Evolutionary conservation across 306 rosid species (phyloP).

Genomic region (Sphenostylis stenocarpa): DNA sequence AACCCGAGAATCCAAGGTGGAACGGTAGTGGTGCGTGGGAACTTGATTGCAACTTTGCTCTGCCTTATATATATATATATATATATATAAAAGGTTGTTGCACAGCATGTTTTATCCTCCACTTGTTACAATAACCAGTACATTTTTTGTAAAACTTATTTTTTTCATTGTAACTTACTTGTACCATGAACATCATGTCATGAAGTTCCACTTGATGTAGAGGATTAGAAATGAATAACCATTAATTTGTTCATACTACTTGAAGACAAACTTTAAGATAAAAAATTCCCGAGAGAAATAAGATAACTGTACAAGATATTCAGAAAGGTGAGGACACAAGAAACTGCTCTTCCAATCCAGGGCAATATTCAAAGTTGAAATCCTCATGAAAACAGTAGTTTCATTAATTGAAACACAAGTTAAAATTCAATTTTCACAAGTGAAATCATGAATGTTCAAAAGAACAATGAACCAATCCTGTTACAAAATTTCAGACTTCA

Average conservation of each 20-base stretch:
- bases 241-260: background rate
- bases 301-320: background rate
- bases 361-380: constrained; percentile 15
- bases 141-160: background rate
- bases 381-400: constrained; percentile 3
- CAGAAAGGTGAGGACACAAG: background rate
- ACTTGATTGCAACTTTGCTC: constrained; percentile 2
- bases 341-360: background rate
- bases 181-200: background rate
- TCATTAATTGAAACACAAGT: background rate
- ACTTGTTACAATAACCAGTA: background rate
- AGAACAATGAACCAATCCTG: background rate
- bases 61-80: constrained; percentile 10
- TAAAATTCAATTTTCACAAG: constrained; percentile 4
- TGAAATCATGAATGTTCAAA: background rate
- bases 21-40: background rate
- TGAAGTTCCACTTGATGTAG: background rate
- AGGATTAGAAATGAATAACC: background rate
- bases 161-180: background rate
- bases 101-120: background rate
- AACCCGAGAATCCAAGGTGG: constrained; percentile 31
- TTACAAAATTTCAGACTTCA: constrained; percentile 20
- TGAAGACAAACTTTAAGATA: background rate
- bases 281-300: background rate
- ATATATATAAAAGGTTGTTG: background rate